Evolutionary conservation across 805 yeast species (phyloP).

Genomic region (Priceomyces carsonii): DNA sequence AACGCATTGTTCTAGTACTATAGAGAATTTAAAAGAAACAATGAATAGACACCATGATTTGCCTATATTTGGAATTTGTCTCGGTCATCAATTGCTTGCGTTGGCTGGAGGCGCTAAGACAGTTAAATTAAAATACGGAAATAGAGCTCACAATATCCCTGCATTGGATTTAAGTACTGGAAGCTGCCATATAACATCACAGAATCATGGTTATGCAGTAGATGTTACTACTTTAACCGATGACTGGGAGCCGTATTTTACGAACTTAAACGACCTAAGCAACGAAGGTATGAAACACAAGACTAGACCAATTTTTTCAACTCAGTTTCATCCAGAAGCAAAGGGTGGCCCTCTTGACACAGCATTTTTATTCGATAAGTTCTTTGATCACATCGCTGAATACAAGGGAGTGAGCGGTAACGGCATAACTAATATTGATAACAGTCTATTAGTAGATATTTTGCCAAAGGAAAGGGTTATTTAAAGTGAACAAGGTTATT

Average conservation of each 20-base stretch:
- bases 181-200: slow-evolving; percentile 96
- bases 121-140: slow-evolving; percentile 91
- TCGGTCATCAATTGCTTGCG: slow-evolving; percentile 96
- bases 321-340: slow-evolving; percentile 99
- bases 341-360: slow-evolving; percentile 99
- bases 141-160: slow-evolving; percentile 98
- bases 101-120: slow-evolving; percentile 95
- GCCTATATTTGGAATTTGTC: slow-evolving; percentile 96
- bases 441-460: slow-evolving; percentile 57
- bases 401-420: slow-evolving; percentile 45
- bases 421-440: slow-evolving; percentile 45
- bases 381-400: slow-evolving; percentile 64
- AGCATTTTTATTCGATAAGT: slow-evolving; percentile 86
- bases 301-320: slow-evolving; percentile 86
- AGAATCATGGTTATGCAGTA: slow-evolving; percentile 98
- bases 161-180: slow-evolving; percentile 89
- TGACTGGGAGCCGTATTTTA: slow-evolving; percentile 81
- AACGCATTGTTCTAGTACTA: slow-evolving; percentile 81
- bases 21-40: slow-evolving; percentile 67
- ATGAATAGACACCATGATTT: slow-evolving; percentile 63
- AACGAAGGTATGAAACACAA: slow-evolving; percentile 97
- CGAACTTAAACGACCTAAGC: slow-evolving; percentile 91
- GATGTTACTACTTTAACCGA: slow-evolving; percentile 73
- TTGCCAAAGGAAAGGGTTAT: slow-evolving; percentile 66
- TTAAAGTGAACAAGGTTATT: slow-evolving; percentile 17